Base-by-base conservation (phyloP, 1,284 basidiomycete species). In the Cryptococcus amylolentus region DNA sequence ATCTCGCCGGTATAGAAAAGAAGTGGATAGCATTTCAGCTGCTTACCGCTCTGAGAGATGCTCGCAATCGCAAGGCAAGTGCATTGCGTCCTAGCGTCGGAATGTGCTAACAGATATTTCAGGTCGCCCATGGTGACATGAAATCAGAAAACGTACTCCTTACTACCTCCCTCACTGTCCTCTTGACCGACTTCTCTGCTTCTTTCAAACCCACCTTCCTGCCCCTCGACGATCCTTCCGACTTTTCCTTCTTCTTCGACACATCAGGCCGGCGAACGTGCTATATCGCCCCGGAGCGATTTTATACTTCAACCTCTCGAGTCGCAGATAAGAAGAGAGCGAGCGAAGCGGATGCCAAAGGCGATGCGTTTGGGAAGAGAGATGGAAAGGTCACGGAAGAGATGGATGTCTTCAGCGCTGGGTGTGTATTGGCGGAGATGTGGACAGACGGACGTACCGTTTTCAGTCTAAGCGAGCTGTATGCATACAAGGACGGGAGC, bases 221-320 rank as follows among this genome's bases (percentile, higher is more conserved):
- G 7, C 96, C 96, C 0, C 84, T 98, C 41, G 92, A 99, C 70
- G 95, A 98, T 70, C 96, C 96, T 0, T 87, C 93, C 5, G 94
- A 97, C 78, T 99, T 98, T 76, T 93, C 92, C 5, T 96, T 94
- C 81, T 98, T 88, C 82, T 98, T 95, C 75, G 96, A 98, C 75
- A 95, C 92, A 2, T 93, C 91, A 9, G 91, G 89, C 0, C 82
- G 91, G 9, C 83, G 96, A 5, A 95, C 91, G 3, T 99, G 95
- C 74, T 98, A 98, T 70, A 81, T 99, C 57, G 96, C 96, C 0
- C 96, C 96, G 0, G 96, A 99, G 69, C 82, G 96, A 9, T 99
- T 98, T 79, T 98, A 89, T 76, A 85, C 87, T 3, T 84, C 88
- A 1, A 84, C 84, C 4, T 85, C 85, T 0, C 88, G 88, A 43